These are phyloP conservation scores for Debaryomyces castellii DNA, from an alignment of 805 yeast species.

Conservation along the genomic window DNA sequence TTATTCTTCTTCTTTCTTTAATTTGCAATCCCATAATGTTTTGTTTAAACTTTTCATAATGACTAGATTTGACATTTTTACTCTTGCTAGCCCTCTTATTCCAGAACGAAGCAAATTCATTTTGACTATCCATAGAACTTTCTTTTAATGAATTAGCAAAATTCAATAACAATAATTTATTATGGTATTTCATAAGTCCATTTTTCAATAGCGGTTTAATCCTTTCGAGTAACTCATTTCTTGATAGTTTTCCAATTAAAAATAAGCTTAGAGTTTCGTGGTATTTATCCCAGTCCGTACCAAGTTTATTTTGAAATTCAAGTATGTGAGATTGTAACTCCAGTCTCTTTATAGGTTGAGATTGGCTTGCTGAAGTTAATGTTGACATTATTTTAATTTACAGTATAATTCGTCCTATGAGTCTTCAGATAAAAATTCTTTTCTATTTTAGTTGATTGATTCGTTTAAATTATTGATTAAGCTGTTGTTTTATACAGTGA, in stretches of 20 bases:
- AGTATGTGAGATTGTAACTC: constrained; percentile 54
- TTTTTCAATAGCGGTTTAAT: constrained; percentile 54
- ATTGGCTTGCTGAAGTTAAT: constrained; percentile 2
- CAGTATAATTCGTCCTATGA: no score
- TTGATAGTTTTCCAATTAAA: constrained; percentile 74
- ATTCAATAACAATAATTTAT: constrained; percentile 76
- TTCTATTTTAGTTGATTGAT: not conserved
- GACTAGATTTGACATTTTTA: constrained; percentile 58
- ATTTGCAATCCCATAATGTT: constrained; percentile 85
- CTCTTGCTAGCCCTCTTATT: constrained; percentile 49
- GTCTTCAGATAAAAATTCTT: no score
- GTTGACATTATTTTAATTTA: constrained; percentile 4
- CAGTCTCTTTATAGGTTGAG: constrained; percentile 20
- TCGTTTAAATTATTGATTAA: no score
- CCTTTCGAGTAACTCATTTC: constrained; percentile 65
- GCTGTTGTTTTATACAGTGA: no score
- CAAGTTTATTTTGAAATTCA: constrained; percentile 71
- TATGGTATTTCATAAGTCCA: constrained; percentile 63
- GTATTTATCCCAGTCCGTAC: constrained; percentile 82
- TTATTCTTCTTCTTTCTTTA: constrained; percentile 80
- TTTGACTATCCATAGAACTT: constrained; percentile 57
- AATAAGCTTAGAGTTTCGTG: constrained; percentile 77
- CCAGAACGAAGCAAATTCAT: constrained; percentile 44
- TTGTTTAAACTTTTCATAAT: constrained; percentile 77
- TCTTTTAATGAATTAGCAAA: constrained; percentile 82